Evolutionary conservation across 2,329 filamentous ascomycete species (phyloP), one percentile per base, ranked within the genome.

Genomic region (Beauveria rudraprayagi): DNA sequence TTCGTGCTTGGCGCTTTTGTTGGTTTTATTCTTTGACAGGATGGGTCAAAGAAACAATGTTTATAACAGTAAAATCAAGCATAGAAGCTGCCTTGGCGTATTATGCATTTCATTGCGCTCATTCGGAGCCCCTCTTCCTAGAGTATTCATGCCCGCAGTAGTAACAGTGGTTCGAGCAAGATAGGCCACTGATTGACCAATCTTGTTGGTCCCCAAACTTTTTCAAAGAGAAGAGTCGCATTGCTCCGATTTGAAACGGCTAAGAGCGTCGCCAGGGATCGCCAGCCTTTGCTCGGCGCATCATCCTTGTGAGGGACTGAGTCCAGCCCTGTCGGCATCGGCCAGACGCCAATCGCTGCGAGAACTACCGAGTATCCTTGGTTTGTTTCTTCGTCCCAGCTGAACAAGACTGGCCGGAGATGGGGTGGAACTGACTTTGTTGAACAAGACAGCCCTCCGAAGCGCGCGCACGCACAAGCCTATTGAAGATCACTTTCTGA

Each of bases 401-500:
- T 57, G 24, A 19, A 19, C 11, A 3, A 14, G 44, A 37, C 46
- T 22, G 9, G 46, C 22, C 9, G 41, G 10, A 43, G 46, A 17
- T 28, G 30, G n/a, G 10, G 26, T 30, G 24, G 26, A 22, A 24
- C 24, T 30, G 43, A 37, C 34, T 37, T 47, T 56, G 41, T 37
- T 28, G 43, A 56, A 47, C 43, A 56, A 56, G 24, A 47, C 43
- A 40, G 37, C 34, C 56, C 34, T 50, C 50, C 19, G 2, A n/a
- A 44, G 46, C 47, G 30, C 54, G 41, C 41, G 54, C 54, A 56
- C 54, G 54, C 54, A 56, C 54, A 47, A 56, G 54, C 54, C 43
- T 3, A 56, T 28, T 17, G 16, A 47, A 24, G 52, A 55, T 55
- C 52, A 44, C 14, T n/a, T 44, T 17, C 28, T 34, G 7, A 16